Conservation (phyloP, 1,284 basidiomycete species). For the Moesziomyces antarcticus region DNA sequence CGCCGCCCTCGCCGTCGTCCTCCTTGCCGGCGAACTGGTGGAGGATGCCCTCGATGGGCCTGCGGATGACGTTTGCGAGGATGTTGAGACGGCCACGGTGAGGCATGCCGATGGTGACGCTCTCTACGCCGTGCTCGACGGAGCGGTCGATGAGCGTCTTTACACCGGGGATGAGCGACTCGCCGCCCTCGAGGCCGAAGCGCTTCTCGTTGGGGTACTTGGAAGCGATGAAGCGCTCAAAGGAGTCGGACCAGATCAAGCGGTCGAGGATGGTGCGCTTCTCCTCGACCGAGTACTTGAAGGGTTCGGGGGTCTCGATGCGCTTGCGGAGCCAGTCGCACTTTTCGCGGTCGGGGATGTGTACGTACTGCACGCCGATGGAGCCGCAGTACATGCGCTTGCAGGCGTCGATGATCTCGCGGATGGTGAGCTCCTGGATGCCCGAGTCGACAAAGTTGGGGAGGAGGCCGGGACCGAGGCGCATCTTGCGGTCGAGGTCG, state of each 20-base stretch:
- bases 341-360: constrained; percentile 97
- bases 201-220: constrained; percentile 99
- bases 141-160: constrained; percentile 98
- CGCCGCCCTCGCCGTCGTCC: constrained; percentile 74
- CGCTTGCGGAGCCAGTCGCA: constrained; percentile 99
- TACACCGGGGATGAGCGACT: constrained; percentile 97
- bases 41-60: constrained; percentile 96
- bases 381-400: constrained; percentile 95
- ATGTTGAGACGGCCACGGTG: constrained; percentile 99
- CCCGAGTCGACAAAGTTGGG: constrained; percentile 87
- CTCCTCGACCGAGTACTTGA: constrained; percentile 97
- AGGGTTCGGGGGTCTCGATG: constrained; percentile 95
- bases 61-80: constrained; percentile 96
- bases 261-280: constrained; percentile 99
- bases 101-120: constrained; percentile 98
- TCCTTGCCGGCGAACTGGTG: constrained; percentile 86
- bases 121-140: constrained; percentile 93
- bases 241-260: constrained; percentile 98
- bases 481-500: constrained; percentile 93
- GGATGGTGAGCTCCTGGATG: constrained; percentile 86
- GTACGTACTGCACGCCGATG: constrained; percentile 96
- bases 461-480: constrained; percentile 92
- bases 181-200: constrained; percentile 98
- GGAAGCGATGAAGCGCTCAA: constrained; percentile 97
- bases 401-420: constrained; percentile 91